These are phyloP conservation scores for Blumeria graminis DNA, from an alignment of 2,329 filamentous ascomycete species.

Conservation along the genomic window DNA sequence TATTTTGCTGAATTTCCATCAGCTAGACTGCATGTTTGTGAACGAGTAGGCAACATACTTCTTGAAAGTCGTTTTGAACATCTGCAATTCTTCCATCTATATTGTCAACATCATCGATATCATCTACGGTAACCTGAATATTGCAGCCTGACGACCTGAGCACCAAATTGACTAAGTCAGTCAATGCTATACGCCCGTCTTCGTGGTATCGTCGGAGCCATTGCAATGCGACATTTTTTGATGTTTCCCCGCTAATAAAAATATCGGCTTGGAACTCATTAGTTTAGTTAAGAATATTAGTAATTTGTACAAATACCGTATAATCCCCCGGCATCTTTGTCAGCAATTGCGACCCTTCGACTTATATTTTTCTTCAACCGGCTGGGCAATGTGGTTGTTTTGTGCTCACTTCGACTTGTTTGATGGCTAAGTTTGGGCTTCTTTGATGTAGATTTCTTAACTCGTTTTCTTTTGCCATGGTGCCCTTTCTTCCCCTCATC, in stretches of 20 bases:
- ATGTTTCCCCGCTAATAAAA: slow-evolving; percentile 32
- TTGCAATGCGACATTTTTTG: slow-evolving; percentile 31
- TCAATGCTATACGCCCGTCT: slow-evolving; percentile 29
- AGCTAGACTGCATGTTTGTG: not conserved
- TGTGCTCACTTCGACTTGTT: slow-evolving; percentile 28
- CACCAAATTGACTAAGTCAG: slow-evolving; percentile 42
- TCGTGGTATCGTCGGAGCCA: slow-evolving; percentile 34
- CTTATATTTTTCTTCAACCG: slow-evolving; percentile 11
- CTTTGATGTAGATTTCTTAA: slow-evolving; percentile 34
- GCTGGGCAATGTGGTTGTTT: slow-evolving; percentile 20
- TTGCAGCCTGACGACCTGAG: slow-evolving; percentile 57
- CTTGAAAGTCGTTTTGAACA: slow-evolving; percentile 70
- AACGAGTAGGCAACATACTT: slow-evolving; percentile 24
- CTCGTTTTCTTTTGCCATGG: slow-evolving; percentile 13
- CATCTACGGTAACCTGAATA: slow-evolving; percentile 51
- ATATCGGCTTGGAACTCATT: slow-evolving; percentile 27
- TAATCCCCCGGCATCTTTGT: slow-evolving; percentile 9
- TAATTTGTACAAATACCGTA: slow-evolving; percentile 8
- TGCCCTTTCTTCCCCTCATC: slow-evolving; percentile 22
- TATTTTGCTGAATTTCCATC: slow-evolving; percentile 29
- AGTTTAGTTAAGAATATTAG: slow-evolving; percentile 3
- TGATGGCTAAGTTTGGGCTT: slow-evolving; percentile 39
- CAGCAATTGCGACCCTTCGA: slow-evolving; percentile 23
- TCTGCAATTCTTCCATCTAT: slow-evolving; percentile 55
- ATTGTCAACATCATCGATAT: slow-evolving; percentile 78